Base-by-base conservation (phyloP, 345 rosid species). In the Noccaea bulbosa region DNA sequence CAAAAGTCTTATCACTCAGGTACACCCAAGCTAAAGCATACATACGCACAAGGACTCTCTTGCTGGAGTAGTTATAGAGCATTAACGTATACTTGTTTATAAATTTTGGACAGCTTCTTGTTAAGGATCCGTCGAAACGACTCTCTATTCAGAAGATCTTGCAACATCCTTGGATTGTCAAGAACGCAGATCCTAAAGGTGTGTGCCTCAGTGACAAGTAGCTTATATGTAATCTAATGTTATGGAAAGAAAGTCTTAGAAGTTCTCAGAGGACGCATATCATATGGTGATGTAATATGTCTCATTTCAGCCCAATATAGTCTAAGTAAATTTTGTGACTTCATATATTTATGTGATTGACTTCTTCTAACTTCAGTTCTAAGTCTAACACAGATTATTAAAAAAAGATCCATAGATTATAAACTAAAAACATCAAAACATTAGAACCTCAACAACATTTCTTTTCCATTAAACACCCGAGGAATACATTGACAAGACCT, bases 121-220 rank as follows among this genome's bases (percentile, higher is more conserved):
- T 88, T 4, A 88, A 85, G 75, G 96, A 95, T 71, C 87, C 99
- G 46, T 83, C 92, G 0, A 87, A 83, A 79, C 83, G 97, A 74
- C 92, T 92, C 34, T 81, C 99, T 35, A 85, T 92, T 48, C 77
- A 82, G 79, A 94, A 85, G 82, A 89, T 95, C 63, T 61, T 88
- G 87, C 86, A 85, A 58, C 97, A 92, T 57, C 98, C 96, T 2
- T 95, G 98, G 98, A 90, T 95, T 32, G 67, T 86, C 37, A 86
- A 81, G 84, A 86, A 90, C 77, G 93, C 96, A 40, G 82, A 92
- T 74, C 88, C 92, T n/a, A 67, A 16, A 51, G 91, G 88, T 54
- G 77, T 65, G 77, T 85, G 86, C 65, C 77, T 49, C 52, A 43
- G 5, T 60, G 56, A 53, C 57, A 43, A 20, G 20, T 52, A 41